Evolutionary conservation across 768 basidiomycete species (phyloP), one percentile per base, ranked within the genome.

Genomic region (Lactifluus hygrophoroides): DNA sequence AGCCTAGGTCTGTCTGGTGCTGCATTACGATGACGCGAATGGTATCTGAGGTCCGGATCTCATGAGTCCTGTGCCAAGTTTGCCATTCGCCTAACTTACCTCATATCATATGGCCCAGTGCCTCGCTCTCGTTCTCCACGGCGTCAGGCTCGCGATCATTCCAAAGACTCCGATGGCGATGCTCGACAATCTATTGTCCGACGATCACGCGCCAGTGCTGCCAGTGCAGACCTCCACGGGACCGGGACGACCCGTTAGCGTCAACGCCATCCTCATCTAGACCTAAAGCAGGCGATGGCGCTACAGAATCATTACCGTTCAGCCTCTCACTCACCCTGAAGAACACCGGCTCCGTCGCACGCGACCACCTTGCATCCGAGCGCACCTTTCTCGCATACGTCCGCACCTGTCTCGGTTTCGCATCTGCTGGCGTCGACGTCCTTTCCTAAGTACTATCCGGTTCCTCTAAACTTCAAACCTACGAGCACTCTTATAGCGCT

Each of bases 381-480:
- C 69, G 78, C 28, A 80, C 78, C 5, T 80, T 77, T 60, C 69
- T 80, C 3, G 78, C 80, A 13, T 81, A 80, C 66, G 70, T 80
- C 19, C 69, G 79, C 38, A 80, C 80, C 25, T 78, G 78, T 55
- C 65, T 79, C 13, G 70, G 77, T 6, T 72, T 80, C 14, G 72
- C 77, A n/a, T 75, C 74, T n/a, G 72, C 72, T 1, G 80, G 79
- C 10, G 76, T 81, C 48, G 79, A 42, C 61, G 74, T 66, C 51
- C 2, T 10, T 32, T 32, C 32, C 32, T 32, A 5, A 5, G 5
- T 32, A 32, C 28, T n/a, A 16, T 30, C 35, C 30, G 9, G 43
- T 44, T 25, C 23, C 17, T 13, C 38, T n/a, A 3, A 16, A n/a
- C n/a, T n/a, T 50, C 14, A 28, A 23, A 37, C 23, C 51, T 28